Evolutionary conservation across 768 basidiomycete genomes (phyloP), one percentile per base, ranked within the genome.

Genomic region (Mycena sanguinolenta): DNA sequence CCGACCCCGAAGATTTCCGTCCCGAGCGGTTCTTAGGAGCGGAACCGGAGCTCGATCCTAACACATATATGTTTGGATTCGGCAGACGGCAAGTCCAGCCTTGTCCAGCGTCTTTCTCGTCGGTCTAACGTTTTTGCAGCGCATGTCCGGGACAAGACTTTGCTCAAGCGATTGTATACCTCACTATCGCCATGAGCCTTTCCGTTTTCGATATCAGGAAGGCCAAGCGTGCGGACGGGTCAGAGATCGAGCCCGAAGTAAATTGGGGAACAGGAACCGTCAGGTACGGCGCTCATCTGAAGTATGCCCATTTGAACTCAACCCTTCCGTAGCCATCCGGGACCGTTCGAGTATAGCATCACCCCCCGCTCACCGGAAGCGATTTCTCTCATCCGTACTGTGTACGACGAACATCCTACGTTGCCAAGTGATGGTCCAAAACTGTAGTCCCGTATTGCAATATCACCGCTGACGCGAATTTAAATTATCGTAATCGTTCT

Each of bases 51-150:
- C 63, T 60, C 2, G 84, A 85, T 58, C 81, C 84, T 2, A 80
- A 79, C 25, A 77, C 71, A 0, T 79, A 82, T 50, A 82, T 82
- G 55, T 87, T 85, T 57, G 86, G 86, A 2, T 87, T 85, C 55
- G 86, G 87, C 10, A 75, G 87, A 74, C 80, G 86, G 78, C 77
- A 52, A 25, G 75, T 44, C 30, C 17, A 21, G 21, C 1, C 2
- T 49, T 64, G 23, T 52, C 25, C 59, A 16, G 19, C 10, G 13
- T 44, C 13, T 36, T 12, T 23, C 8, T 39, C 16, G 30, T 57
- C 21, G 19, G n/a, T n/a, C n/a, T 50, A 44, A 39, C 28, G 32
- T 14, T 13, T 52, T 13, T 23, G 7, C 27, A 63, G 77, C 8
- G 70, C 75, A 12, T 79, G 79, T 67, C 79, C 80, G 46, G 81